Conservation (phyloP, 371 early-diverging fungal genomes). For the Mortierella polycephala region DNA sequence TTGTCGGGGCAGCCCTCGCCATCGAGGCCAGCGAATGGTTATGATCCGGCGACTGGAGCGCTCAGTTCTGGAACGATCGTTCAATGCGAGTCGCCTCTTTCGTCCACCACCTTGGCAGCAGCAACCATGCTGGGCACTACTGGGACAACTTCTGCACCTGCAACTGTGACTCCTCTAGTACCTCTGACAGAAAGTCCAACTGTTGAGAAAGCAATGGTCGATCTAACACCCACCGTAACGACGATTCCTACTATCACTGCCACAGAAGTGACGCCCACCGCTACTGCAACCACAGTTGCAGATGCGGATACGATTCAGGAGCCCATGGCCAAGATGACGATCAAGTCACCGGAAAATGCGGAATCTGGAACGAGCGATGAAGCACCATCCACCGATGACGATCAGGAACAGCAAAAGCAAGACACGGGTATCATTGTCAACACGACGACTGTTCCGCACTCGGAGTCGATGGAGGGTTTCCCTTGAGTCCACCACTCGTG, state of each 20-base stretch:
- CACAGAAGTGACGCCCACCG: no score
- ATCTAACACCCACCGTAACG: neutral
- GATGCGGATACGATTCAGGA: conserved; percentile 3
- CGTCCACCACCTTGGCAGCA: conserved; percentile 14
- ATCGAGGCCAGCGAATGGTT: neutral
- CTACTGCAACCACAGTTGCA: neutral
- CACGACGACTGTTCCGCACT: conserved; percentile 16
- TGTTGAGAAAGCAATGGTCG: neutral
- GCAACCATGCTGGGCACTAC: conserved; percentile 17
- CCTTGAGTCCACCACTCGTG: conserved; percentile 1
- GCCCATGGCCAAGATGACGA: conserved; percentile 4
- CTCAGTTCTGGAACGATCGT: conserved; percentile 4
- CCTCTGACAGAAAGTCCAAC: neutral
- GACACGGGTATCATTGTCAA: conserved; percentile 24
- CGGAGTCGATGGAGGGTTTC: conserved; percentile 45
- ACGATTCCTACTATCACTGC: neutral
- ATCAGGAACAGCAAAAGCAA: neutral
- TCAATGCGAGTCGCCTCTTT: conserved; percentile 11
- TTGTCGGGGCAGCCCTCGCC: neutral
- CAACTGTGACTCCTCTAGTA: conserved; percentile 7
- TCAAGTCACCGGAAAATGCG: neutral
- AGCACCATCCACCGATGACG: no score
- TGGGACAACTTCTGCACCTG: conserved; percentile 2
- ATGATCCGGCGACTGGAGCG: conserved; percentile 2
- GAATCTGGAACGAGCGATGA: neutral